Evolutionary conservation across 768 basidiomycete genomes (phyloP), one percentile per base, ranked within the genome.

Genomic region (Sistotremastrum suecicum): DNA sequence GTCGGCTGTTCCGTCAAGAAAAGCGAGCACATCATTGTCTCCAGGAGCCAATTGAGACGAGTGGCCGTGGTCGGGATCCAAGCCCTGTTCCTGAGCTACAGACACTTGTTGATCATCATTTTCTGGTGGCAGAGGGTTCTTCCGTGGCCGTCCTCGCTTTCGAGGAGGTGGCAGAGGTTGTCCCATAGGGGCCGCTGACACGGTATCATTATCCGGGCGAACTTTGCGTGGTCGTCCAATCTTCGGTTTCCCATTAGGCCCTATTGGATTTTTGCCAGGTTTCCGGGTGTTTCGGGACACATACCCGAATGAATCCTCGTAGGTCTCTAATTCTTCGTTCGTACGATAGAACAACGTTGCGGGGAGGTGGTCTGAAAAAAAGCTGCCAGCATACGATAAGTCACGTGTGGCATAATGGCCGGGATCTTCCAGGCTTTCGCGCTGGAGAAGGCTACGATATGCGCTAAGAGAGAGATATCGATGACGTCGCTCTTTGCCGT

Each of bases 401-500:
- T 82, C 72, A 34, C 71, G 56, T 34, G 72, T 64, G 12, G 58
- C 50, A 50, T 70, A 68, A 2, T 67, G 65, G 4, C 65, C 63
- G 3, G 62, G 53, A 44, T 73, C 69, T 53, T 81, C 75, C 29
- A 90, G 68, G 5, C 74, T 72, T 60, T 90, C 84, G 39, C 68
- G 66, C 2, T 66, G 63, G 41, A 89, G 71, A 33, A 87, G 66
- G 32, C 66, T 59, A 32, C 67, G 71, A 61, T 85, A 94, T 32
- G 78, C 75, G 2, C 72, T 69, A 39, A 82, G 59, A 0, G 86
- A 85, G 64, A 77, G 91, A 57, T 88, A 88, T 50, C 88, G 73
- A 58, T 88, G 77, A 28, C 88, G 81, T 31, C 89, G 80, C 63
- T 97, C 87, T 34, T 89, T 77, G 4, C 87, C 87, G 50, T 72